Conservation (phyloP, 345 rosid genomes). For the Arabis hirsuta region DNA sequence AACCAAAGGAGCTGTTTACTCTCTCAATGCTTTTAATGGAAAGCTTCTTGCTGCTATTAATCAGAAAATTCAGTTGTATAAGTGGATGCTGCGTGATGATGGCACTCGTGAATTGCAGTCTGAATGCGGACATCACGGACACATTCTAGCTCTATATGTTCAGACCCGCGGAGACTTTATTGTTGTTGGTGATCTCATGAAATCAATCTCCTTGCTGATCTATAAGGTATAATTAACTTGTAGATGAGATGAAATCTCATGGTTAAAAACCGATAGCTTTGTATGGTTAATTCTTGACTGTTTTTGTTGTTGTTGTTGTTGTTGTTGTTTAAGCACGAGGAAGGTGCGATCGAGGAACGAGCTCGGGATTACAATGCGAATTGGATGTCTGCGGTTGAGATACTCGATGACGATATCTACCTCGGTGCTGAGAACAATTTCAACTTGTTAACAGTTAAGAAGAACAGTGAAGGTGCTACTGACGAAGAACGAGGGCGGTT, state of each 20-base stretch:
- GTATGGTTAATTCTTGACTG: slow-evolving; percentile 11
- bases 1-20: slow-evolving; percentile 96
- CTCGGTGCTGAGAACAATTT: slow-evolving; percentile 92
- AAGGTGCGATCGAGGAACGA: slow-evolving; percentile 94
- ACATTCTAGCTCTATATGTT: slow-evolving; percentile 91
- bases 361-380: slow-evolving; percentile 96
- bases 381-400: slow-evolving; percentile 99
- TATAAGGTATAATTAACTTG: slow-evolving; percentile 61
- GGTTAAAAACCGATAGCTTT: slow-evolving; percentile 14
- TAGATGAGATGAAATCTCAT: neutral
- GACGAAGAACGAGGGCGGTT: slow-evolving; percentile 93
- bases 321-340: slow-evolving; percentile 66
- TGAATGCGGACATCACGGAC: slow-evolving; percentile 97
- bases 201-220: slow-evolving; percentile 87
- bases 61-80: slow-evolving; percentile 92
- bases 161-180: slow-evolving; percentile 98
- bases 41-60: slow-evolving; percentile 93
- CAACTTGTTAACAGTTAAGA: slow-evolving; percentile 82
- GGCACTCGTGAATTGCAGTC: slow-evolving; percentile 88
- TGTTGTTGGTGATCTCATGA: slow-evolving; percentile 97
- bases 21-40: slow-evolving; percentile 91
- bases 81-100: slow-evolving; percentile 97
- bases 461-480: slow-evolving; percentile 97
- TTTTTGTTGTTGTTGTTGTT: neutral
- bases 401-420: slow-evolving; percentile 90